These are phyloP conservation scores for Cladosporium sphaerospermum DNA, from an alignment of 2,329 filamentous ascomycete genomes.

Conservation along the genomic window DNA sequence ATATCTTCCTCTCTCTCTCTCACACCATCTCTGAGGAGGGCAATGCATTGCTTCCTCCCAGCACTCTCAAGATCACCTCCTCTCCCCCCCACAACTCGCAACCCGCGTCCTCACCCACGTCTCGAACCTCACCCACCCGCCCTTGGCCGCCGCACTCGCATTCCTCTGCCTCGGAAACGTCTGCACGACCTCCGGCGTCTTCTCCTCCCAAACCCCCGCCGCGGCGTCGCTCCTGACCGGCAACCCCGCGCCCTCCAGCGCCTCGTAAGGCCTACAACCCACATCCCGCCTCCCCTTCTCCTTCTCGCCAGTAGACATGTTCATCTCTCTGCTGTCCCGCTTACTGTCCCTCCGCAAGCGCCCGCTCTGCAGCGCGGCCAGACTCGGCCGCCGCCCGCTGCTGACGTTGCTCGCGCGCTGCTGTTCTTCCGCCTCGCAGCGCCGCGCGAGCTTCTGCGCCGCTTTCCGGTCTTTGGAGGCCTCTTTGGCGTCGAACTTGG, in stretches of 20 bases:
- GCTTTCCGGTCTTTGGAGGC: slow-evolving; percentile 49
- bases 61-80: not conserved
- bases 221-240: no score
- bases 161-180: no score
- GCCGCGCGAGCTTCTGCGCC: slow-evolving; percentile 45
- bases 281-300: slow-evolving; percentile 11
- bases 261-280: slow-evolving; percentile 22
- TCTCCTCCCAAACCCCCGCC: slow-evolving; percentile 13
- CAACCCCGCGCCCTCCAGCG: not conserved
- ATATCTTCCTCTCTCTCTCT: no score
- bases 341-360: slow-evolving; percentile 16
- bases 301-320: not conserved
- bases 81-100: slow-evolving; percentile 39
- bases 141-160: not conserved
- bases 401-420: not conserved
- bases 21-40: no score
- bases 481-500: slow-evolving; percentile 55
- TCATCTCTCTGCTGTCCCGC: slow-evolving; percentile 13
- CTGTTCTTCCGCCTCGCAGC: slow-evolving; percentile 33
- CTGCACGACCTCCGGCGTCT: slow-evolving; percentile 9
- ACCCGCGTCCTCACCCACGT: slow-evolving; percentile 52
- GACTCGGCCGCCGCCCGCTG: no score
- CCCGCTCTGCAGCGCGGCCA: not conserved
- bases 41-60: no score
- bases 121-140: slow-evolving; percentile 48